A percentile compares a stretch with the other conserved stretches of the same genome.
Conservation (phyloP, 1,284 basidiomycete species). For the Papiliotrema fonsecae region DNA sequence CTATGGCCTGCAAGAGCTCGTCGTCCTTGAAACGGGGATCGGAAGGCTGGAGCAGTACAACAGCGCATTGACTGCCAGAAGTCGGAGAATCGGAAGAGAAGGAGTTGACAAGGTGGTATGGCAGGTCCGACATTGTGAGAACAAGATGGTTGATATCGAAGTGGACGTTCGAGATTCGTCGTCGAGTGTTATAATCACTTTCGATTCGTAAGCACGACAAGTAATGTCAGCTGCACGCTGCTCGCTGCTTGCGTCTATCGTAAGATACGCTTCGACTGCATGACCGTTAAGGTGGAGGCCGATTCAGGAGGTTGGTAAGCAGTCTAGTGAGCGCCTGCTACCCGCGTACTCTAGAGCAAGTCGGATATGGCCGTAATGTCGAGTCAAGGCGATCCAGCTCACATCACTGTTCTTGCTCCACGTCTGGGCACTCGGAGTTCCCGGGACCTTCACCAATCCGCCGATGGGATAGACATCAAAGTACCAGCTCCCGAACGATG, state of each 20-base stretch:
- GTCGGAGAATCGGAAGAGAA: slow-evolving; percentile 14
- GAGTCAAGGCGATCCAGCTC: slow-evolving; percentile 1
- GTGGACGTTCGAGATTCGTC: neutral
- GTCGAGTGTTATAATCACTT: neutral
- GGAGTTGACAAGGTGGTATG: slow-evolving; percentile 14
- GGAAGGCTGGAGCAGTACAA: slow-evolving; percentile 13
- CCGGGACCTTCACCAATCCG: no score
- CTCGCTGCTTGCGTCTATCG: neutral
- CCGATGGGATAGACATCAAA: no score
- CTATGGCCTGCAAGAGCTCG: slow-evolving; percentile 12
- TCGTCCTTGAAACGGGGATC: slow-evolving; percentile 14
- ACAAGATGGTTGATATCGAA: neutral
- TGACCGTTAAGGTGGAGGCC: neutral
- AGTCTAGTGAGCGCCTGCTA: neutral
- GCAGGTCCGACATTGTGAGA: neutral
- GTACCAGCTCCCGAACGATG: no score
- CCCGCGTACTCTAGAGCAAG: neutral
- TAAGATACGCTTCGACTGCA: neutral
- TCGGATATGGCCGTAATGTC: neutral
- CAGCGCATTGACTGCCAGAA: slow-evolving; percentile 24
- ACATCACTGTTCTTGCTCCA: slow-evolving; percentile 7
- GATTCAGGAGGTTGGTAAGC: neutral
- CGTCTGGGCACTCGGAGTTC: no score
- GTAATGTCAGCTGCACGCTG: no score
- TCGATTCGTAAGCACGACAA: neutral